These are phyloP conservation scores for Leccinum boreale DNA, from an alignment of 768 basidiomycete species.

Conservation along the genomic window DNA sequence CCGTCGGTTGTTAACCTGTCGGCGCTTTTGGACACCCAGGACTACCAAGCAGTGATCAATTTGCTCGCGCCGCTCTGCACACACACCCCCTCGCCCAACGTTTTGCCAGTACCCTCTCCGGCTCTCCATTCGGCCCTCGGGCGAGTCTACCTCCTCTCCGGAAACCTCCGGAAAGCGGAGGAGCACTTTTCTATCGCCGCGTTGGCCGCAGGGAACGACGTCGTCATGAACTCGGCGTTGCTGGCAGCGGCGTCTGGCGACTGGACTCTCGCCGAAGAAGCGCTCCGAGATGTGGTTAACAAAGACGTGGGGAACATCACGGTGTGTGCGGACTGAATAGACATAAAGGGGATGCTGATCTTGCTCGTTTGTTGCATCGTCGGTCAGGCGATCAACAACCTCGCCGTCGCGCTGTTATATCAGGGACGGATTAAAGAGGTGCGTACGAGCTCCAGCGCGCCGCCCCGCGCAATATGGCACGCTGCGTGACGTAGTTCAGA, in stretches of 20 bases:
- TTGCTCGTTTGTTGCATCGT: background rate
- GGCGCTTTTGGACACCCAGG: background rate
- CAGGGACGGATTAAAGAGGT: conserved; percentile 76
- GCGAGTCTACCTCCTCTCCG: conserved; percentile 72
- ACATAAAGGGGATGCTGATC: background rate
- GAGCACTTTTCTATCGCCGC: conserved; percentile 47
- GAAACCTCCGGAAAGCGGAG: conserved; percentile 57
- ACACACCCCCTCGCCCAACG: conserved; percentile 26
- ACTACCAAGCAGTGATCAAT: conserved; percentile 51
- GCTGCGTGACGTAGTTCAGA: background rate
- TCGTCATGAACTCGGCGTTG: conserved; percentile 64
- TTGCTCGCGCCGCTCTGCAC: conserved; percentile 67
- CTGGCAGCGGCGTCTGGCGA: conserved; percentile 68
- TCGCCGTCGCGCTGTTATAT: conserved; percentile 66
- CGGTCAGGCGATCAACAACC: conserved; percentile 67
- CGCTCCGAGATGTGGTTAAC: conserved; percentile 43
- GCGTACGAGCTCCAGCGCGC: background rate
- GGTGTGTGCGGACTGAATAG: conserved; percentile 29
- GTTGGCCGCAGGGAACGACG: conserved; percentile 42
- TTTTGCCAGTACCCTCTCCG: conserved; percentile 37
- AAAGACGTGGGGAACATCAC: conserved; percentile 59
- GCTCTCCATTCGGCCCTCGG: conserved; percentile 67
- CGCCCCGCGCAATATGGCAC: too few species aligned
- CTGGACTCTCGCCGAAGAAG: conserved; percentile 52
- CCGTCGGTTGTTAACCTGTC: background rate